Evolutionary conservation across 2,329 filamentous ascomycete species (phyloP).

Genomic region (Pseudogymnoascus sp.): DNA sequence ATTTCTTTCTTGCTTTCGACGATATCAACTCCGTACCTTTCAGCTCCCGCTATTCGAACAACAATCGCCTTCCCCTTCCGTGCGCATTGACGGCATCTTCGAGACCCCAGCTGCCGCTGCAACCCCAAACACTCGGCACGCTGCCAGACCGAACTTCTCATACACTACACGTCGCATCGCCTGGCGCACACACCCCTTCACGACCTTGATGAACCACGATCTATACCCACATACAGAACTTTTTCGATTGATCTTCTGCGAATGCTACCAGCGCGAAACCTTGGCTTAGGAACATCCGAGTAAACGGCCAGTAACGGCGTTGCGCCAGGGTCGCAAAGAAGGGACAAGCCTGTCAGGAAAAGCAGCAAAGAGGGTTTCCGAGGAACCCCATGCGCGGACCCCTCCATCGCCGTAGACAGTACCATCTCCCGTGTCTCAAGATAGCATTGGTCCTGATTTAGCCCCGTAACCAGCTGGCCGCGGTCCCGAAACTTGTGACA

Average conservation of each 20-base stretch:
- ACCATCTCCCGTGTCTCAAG: background rate
- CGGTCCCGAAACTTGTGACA: background rate
- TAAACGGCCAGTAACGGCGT: background rate
- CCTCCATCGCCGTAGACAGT: background rate
- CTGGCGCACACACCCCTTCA: background rate
- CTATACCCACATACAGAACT: background rate
- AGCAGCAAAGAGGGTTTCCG: slow-evolving; percentile 1
- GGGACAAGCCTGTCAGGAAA: background rate
- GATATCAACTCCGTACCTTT: background rate
- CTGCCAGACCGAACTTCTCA: slow-evolving; percentile 10
- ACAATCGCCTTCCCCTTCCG: background rate
- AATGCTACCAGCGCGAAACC: slow-evolving; percentile 4
- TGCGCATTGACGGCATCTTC: slow-evolving; percentile 5
- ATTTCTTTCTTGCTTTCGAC: background rate
- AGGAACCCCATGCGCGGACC: background rate
- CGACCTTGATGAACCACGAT: background rate
- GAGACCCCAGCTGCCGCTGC: background rate
- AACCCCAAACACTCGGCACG: slow-evolving; percentile 8
- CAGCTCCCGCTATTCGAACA: background rate
- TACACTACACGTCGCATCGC: slow-evolving; percentile 9
- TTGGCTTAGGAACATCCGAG: slow-evolving; percentile 3
- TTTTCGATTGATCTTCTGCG: background rate
- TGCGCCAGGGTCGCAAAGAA: background rate
- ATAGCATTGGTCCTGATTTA: background rate
- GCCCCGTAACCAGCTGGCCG: background rate